Conservation (phyloP, 2,329 filamentous ascomycete genomes). For the Metarhizium sp. region DNA sequence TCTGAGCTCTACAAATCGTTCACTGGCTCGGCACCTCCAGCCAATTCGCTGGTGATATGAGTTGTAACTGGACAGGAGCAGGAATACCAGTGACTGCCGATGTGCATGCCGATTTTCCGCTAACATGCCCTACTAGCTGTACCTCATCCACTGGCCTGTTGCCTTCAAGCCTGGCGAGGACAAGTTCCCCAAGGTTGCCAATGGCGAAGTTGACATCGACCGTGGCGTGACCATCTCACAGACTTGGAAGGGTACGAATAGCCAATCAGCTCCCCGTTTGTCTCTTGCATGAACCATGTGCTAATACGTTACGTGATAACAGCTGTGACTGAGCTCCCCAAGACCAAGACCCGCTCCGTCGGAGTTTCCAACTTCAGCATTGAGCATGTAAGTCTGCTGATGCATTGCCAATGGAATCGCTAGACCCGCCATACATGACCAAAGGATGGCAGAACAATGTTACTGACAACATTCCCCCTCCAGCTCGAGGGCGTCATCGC, state of each 20-base stretch:
- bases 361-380: conserved; percentile 68
- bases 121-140: conserved; percentile 28
- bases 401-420: not conserved
- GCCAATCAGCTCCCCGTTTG: not conserved
- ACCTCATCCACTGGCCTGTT: conserved; percentile 56
- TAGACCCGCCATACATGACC: too few species aligned
- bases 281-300: not conserved
- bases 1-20: not conserved
- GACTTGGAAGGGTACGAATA: conserved; percentile 32
- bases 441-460: not conserved
- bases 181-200: conserved; percentile 34
- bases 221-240: conserved; percentile 29
- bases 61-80: not conserved
- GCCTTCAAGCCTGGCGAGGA: conserved; percentile 29
- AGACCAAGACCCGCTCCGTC: conserved; percentile 54
- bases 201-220: conserved; percentile 31
- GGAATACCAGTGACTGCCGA: not conserved
- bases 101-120: not conserved
- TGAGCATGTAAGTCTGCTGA: conserved; percentile 27
- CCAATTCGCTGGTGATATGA: not conserved
- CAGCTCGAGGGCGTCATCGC: conserved; percentile 45
- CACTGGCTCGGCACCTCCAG: not conserved
- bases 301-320: not conserved
- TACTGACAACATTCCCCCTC: not conserved
- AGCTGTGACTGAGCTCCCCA: conserved; percentile 47